Base-by-base conservation (phyloP, 371 early-diverging fungal species). In the Circinella minor region DNA sequence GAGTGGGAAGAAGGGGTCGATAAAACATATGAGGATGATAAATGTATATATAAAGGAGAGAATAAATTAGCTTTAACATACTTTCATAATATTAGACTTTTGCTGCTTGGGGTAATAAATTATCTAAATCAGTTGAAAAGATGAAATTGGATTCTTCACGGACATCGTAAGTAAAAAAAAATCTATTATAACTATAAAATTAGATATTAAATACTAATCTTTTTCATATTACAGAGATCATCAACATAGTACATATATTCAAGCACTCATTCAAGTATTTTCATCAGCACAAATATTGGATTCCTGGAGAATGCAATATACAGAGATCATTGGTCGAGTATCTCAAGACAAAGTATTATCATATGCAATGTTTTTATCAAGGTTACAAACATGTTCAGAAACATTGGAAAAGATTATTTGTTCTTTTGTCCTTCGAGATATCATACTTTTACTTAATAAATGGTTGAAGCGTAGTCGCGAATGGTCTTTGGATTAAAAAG, bases 351-450 rank as follows among this genome's bases (percentile, higher is more conserved):
- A 70, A 48, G 68, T 57, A 37, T 49, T 55, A 39, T 36, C 68
- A 14, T 67, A 70, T 61, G 61, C 67, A 14, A 69, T 61, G 14
- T 36, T 71, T 14, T 43, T 77, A 51, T 37, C 59, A n/a, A 72
- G 66, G 34, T 55, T 68, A 5, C 39, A 65, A 36, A 46, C 55
- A 36, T 77, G 78, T 59, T 64, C 66, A 15, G 75, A 74, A 3
- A 65, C 72, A 11, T 61, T 82, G 49, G 55, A 70, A 34, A 61
- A 55, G 6, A 61, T 77, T 37, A 68, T 83, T 14, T 77, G 79
- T 70, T 74, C 75, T 14, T 79, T 80, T 68, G 75, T 80, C 36
- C 54, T 83, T 49, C 77, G 77, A 48, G 83, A 83, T 47, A 74
- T 80, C 51, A 68, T 73, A 17, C 66, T 73, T 27, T 65, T 83